Evolutionary conservation across 257 asterid genomes (phyloP), one percentile per base, ranked within the genome.

Genomic region (Solanum virginianum): DNA sequence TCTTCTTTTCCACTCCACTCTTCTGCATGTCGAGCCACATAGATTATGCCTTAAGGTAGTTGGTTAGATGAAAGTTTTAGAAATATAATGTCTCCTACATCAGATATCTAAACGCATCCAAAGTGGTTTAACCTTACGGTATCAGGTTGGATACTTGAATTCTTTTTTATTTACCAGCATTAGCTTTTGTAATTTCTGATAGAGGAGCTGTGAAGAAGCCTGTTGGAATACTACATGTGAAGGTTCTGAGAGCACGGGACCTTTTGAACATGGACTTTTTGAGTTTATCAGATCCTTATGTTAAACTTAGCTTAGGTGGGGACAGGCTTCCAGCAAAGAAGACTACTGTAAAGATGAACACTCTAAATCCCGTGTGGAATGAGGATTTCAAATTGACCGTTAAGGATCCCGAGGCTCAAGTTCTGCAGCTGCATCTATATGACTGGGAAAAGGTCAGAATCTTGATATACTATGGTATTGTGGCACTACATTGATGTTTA

Each of bases 381-480:
- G 98, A 95, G 85, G 93, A 90, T 59, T 91, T 95, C 92, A 95
- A 92, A 90, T 89, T 95, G 39, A 89, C 86, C 41, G 93, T 95
- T 39, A 95, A 95, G 90, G 97, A 95, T 70, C 99, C 95, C 29
- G 84, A 77, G 41, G 72, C 92, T 53, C 99, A 95, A 91, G 86
- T 86, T 69, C 94, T 95, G 83, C 90, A 89, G 49, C 36, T 95
- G 83, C 90, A 88, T 56, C 92, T 94, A 68, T 93, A 75, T 39
- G 99, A 95, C 84, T 95, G 98, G 98, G 99, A 95, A 87, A 89
- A 94, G 97, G 99, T 92, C 56, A 12, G 43, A 56, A 36, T n/a
- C 80, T 85, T 53, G 32, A 17, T 29, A 29, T 47, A 62, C 53
- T 53, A 47, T 60, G 51, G 29, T 47, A 85, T 36, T 43, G 41